Evolutionary conservation across 352 stramenopile genomes (phyloP).

Genomic region (Pythium folliculosum): DNA sequence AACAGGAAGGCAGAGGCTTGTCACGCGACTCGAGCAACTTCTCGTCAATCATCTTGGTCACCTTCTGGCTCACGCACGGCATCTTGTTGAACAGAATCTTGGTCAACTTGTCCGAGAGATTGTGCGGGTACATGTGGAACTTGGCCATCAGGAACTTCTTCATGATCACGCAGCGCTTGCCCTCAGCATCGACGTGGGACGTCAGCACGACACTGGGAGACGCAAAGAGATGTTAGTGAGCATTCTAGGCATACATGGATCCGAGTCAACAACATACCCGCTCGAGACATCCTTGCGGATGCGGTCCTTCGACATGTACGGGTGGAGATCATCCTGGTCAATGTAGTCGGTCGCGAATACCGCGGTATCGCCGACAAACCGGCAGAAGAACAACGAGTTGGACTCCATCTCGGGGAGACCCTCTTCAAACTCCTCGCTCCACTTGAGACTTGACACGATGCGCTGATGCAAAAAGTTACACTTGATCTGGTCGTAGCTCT

Average conservation of each 20-base stretch:
- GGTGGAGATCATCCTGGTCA: slow-evolving; percentile 76
- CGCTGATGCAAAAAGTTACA: slow-evolving; percentile 84
- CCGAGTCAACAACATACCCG: slow-evolving; percentile 35
- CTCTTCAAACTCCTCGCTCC: slow-evolving; percentile 42
- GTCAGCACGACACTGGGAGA: slow-evolving; percentile 57
- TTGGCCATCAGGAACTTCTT: slow-evolving; percentile 81
- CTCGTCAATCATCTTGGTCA: slow-evolving; percentile 62
- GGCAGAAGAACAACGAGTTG: slow-evolving; percentile 68
- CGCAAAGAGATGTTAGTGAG: not conserved
- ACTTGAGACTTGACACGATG: slow-evolving; percentile 76
- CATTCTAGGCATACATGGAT: not conserved
- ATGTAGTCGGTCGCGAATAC: slow-evolving; percentile 78
- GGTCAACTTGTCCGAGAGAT: slow-evolving; percentile 60
- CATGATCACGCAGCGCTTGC: slow-evolving; percentile 76
- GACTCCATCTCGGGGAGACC: slow-evolving; percentile 72
- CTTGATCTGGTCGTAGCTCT: slow-evolving; percentile 77
- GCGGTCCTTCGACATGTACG: slow-evolving; percentile 63
- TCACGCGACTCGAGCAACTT: slow-evolving; percentile 35
- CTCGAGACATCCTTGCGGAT: slow-evolving; percentile 82
- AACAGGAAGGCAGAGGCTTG: not conserved
- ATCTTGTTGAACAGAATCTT: slow-evolving; percentile 64
- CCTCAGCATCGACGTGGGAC: slow-evolving; percentile 54
- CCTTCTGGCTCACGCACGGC: slow-evolving; percentile 59
- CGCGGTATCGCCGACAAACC: slow-evolving; percentile 60
- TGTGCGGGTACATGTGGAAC: slow-evolving; percentile 81